Base-by-base conservation (phyloP, 257 asterid genomes). In the Ocimum tenuiflorum region DNA sequence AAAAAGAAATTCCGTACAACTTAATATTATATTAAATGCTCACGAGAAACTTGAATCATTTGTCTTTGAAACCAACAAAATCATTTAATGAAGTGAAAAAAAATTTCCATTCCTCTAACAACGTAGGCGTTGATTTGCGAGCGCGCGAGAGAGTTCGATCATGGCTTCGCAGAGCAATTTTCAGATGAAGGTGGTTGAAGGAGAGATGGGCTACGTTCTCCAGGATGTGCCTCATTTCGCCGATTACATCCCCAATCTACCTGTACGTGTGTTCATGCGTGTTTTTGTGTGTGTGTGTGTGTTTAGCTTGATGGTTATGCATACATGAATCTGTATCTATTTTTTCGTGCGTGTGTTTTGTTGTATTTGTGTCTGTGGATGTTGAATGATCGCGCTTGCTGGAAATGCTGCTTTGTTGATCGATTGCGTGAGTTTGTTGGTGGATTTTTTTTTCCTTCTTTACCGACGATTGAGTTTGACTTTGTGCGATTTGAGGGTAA, bases 161-260 rank as follows among this genome's bases (percentile, higher is more conserved):
- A 81, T 84, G 83, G 71, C 38, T 8, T 59, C 76, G 58, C 76
- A 70, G 80, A 73, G 62, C 68, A 69, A 79, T 79, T 65, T 27
- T 47, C 86, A 75, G 79, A 77, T 79, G 87, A 85, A 85, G 79
- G 89, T 78, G 75, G 80, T 71, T 54, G 41, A 65, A 38, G 94
- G 94, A 54, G 80, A 79, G 18, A 70, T 48, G 18, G 92, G 92
- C 2, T 86, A 81, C 61, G 84, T 83, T 7, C 89, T 86, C 61
- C 83, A 86, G 67, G 94, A 86, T 67, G 87, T 86, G 69, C 94
- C 94, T 67, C 94, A 86, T 66, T 73, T 86, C 77, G 50, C 74
- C 72, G 94, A 86, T 71, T 86, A 83, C 84, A 73, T 86, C 65
- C 75, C 84, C 64, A 66, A 83, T 81, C 80, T 85, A 59, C 76